Conservation (phyloP, 2,329 filamentous ascomycete species). For the Pseudomassariella vexata region DNA sequence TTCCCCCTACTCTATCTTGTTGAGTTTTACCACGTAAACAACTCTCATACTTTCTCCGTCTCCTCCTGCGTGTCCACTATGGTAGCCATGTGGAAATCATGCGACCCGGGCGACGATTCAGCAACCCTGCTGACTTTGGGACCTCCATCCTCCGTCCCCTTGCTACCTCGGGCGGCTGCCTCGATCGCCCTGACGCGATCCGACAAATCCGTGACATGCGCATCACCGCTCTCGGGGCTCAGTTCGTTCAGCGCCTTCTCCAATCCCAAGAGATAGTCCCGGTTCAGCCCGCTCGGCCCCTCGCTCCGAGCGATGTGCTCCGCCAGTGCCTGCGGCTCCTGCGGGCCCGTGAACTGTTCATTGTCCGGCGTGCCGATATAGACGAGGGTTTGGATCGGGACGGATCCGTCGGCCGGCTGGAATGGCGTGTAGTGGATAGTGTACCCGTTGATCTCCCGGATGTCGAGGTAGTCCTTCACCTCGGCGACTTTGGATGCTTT, state of each 20-base stretch:
- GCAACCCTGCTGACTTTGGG: too few species aligned
- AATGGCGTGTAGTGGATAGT: conserved; percentile 88
- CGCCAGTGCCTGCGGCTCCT: conserved; percentile 72
- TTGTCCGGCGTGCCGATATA: conserved; percentile 95
- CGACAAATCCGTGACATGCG: conserved; percentile 79
- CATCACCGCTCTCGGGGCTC: conserved; percentile 71
- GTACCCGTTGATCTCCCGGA: conserved; percentile 96
- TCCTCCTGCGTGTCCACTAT: conserved; percentile 57
- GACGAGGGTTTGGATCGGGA: conserved; percentile 56
- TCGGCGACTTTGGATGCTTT: conserved; percentile 64
- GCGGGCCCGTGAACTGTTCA: conserved; percentile 82
- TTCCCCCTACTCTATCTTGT: too few species aligned
- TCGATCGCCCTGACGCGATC: conserved; percentile 62
- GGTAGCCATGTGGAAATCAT: conserved; percentile 35
- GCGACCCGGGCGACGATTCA: conserved; percentile 15
- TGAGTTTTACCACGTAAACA: too few species aligned
- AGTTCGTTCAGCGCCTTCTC: conserved; percentile 69
- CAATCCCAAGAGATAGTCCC: conserved; percentile 79
- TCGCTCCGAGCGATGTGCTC: conserved; percentile 70
- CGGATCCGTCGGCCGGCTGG: conserved; percentile 42
- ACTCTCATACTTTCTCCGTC: conserved; percentile 27
- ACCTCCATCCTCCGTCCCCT: neutral
- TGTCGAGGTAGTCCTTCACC: conserved; percentile 86
- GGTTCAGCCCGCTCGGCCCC: conserved; percentile 85
- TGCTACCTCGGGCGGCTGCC: conserved; percentile 12